Conservation (phyloP, 1,284 basidiomycete genomes). For the Tetrapyrgos nigripes region DNA sequence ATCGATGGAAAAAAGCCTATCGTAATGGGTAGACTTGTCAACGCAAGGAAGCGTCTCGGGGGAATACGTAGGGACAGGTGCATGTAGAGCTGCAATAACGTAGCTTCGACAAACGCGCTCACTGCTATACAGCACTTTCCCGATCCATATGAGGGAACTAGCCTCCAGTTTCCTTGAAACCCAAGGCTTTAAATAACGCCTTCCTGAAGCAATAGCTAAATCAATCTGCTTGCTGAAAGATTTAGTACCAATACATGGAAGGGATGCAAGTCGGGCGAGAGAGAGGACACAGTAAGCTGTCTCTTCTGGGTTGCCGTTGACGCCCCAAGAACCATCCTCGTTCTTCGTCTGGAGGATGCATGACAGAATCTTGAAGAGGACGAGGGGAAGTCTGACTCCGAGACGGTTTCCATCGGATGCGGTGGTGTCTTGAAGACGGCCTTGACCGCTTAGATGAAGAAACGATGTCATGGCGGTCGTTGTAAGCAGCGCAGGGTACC, state of each 20-base stretch:
- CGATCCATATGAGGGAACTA: constrained; percentile 1
- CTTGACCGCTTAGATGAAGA: background rate
- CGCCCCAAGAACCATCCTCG: background rate
- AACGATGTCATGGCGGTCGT: background rate
- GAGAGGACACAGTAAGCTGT: background rate
- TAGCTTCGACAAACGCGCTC: constrained; percentile 1
- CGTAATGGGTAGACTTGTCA: background rate
- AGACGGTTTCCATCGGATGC: background rate
- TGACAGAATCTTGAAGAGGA: background rate
- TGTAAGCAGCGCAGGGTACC: background rate
- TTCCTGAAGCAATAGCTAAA: background rate
- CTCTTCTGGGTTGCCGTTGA: background rate
- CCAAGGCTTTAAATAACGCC: background rate
- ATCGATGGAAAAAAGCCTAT: background rate
- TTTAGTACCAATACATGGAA: background rate
- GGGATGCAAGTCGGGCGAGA: background rate
- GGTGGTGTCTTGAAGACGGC: background rate
- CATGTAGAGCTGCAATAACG: background rate
- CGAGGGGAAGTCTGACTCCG: background rate
- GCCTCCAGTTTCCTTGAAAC: no score
- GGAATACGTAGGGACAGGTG: background rate
- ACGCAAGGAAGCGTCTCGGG: background rate
- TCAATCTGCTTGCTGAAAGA: background rate
- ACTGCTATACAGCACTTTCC: constrained; percentile 2
- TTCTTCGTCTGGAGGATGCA: background rate